These are phyloP conservation scores for Eucalyptus marginata DNA, from an alignment of 345 rosid genomes.

Conservation along the genomic window DNA sequence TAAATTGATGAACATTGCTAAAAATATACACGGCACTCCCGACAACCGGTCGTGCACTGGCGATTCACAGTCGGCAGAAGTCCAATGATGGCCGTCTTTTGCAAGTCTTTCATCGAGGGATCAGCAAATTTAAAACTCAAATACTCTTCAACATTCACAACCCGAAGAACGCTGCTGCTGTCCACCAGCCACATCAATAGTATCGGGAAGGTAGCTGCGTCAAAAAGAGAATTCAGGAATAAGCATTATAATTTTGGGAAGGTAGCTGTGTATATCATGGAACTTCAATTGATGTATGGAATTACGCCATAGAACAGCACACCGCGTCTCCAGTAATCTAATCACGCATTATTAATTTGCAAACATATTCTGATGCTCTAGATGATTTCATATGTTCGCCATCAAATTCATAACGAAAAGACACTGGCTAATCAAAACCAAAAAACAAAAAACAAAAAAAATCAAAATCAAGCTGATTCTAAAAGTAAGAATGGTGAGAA, in stretches of 20 bases:
- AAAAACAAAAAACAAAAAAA: not conserved
- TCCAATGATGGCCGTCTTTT: not conserved
- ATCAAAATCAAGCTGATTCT: not conserved
- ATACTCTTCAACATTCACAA: constrained; percentile 32
- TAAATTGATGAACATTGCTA: not conserved
- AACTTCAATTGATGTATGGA: not conserved
- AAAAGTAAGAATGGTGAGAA: not conserved
- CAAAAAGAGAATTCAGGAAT: not conserved
- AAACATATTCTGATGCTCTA: not conserved
- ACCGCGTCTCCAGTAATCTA: not conserved
- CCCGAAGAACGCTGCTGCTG: constrained; percentile 43
- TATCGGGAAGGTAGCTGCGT: constrained; percentile 48
- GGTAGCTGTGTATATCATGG: not conserved
- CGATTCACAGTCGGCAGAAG: not conserved
- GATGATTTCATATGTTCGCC: not conserved
- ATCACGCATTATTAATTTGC: not conserved
- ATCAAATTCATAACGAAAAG: not conserved
- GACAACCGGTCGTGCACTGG: not conserved
- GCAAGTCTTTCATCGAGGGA: not conserved
- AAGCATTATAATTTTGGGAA: not conserved
- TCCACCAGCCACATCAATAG: constrained; percentile 39
- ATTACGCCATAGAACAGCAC: not conserved
- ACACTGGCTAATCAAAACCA: not conserved
- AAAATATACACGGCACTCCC: not conserved
- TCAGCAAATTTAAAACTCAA: not conserved